A percentile compares a stretch with the other conserved stretches of the same genome.
Evolutionary conservation across 1,284 basidiomycete genomes (phyloP).

Genomic region (Thelephora terrestris): DNA sequence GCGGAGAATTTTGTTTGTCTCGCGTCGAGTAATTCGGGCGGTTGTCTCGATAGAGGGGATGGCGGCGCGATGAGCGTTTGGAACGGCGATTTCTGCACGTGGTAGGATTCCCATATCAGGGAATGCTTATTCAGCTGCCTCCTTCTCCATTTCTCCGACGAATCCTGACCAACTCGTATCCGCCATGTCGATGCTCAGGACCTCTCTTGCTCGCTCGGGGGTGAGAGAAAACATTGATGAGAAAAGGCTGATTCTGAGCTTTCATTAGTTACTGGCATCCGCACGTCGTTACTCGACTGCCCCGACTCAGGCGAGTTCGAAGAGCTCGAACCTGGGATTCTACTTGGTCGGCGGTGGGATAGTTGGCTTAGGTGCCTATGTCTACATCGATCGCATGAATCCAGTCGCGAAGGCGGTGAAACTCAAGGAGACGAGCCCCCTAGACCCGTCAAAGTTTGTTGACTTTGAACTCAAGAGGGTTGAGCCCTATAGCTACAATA

Average conservation of each 20-base stretch:
- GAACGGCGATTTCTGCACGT: too few relatives aligned
- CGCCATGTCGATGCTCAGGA: slow-evolving; percentile 22
- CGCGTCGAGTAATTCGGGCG: too few relatives aligned
- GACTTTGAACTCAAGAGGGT: slow-evolving; percentile 81
- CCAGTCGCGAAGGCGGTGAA: slow-evolving; percentile 19
- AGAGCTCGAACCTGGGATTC: slow-evolving; percentile 38
- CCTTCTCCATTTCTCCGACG: too few relatives aligned
- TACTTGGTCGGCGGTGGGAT: slow-evolving; percentile 36
- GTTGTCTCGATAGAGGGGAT: too few relatives aligned
- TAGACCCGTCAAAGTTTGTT: slow-evolving; percentile 65
- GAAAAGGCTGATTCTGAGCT: not conserved
- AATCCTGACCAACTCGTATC: not conserved
- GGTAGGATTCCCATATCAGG: too few relatives aligned
- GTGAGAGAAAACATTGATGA: slow-evolving; percentile 10
- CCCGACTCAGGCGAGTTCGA: slow-evolving; percentile 28
- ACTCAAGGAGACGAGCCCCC: slow-evolving; percentile 45
- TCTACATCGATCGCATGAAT: slow-evolving; percentile 29
- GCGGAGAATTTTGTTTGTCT: too few relatives aligned
- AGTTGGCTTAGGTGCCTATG: slow-evolving; percentile 40
- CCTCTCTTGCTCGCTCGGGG: slow-evolving; percentile 15
- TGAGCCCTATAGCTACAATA: slow-evolving; percentile 69
- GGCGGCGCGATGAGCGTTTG: too few relatives aligned
- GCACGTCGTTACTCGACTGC: slow-evolving; percentile 38
- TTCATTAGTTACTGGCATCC: slow-evolving; percentile 12
- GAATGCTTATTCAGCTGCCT: too few relatives aligned